These are phyloP conservation scores for Aspergillus incahuasiensis DNA, from an alignment of 495 filamentous ascomycete species.

Conservation along the genomic window DNA sequence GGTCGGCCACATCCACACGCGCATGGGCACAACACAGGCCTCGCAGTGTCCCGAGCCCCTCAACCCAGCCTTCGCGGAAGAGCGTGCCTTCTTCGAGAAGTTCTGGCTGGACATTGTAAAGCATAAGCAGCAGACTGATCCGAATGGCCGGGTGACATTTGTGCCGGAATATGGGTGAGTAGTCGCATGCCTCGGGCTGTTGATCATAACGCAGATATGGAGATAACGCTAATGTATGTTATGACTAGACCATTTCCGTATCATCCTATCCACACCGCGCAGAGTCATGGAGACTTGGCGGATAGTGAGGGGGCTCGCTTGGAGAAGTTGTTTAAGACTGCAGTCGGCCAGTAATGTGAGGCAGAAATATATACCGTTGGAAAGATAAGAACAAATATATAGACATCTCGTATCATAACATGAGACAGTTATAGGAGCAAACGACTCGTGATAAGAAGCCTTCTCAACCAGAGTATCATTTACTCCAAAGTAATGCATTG, in stretches of 20 bases:
- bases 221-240: not conserved
- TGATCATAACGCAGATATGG: not conserved
- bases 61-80: constrained; percentile 21
- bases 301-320: constrained; percentile 26
- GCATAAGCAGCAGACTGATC: constrained; percentile 7
- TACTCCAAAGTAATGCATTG: too few species aligned
- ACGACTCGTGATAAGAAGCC: too few species aligned
- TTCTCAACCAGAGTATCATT: too few species aligned
- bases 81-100: constrained; percentile 25
- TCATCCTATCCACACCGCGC: constrained; percentile 22
- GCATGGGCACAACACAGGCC: constrained; percentile 29
- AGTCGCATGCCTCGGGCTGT: not conserved
- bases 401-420: too few species aligned
- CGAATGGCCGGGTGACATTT: constrained; percentile 17
- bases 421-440: too few species aligned
- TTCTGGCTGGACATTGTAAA: constrained; percentile 22
- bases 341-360: not conserved
- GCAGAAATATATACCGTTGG: not conserved
- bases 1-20: constrained; percentile 27
- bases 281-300: constrained; percentile 20
- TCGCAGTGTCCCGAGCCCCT: constrained; percentile 28
- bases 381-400: not conserved
- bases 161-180: constrained; percentile 28
- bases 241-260: constrained; percentile 29
- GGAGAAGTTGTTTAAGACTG: constrained; percentile 17